Evolutionary conservation across 495 filamentous ascomycete genomes (phyloP).

Genomic region (Aspergillus sparsus): DNA sequence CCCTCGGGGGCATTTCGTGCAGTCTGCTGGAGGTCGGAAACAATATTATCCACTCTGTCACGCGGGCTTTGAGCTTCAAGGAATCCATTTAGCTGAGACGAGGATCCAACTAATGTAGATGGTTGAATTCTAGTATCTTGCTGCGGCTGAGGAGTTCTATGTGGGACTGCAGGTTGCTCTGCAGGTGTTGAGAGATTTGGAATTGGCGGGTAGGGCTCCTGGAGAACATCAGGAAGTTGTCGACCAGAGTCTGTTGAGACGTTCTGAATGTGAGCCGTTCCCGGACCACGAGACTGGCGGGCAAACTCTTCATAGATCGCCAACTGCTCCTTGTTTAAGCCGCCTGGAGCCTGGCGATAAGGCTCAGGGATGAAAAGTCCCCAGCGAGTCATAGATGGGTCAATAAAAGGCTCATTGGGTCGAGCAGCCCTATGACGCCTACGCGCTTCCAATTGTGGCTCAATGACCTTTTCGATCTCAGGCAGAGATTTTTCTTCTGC

Average conservation of each 20-base stretch:
- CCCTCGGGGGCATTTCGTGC: conserved; percentile 67
- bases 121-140: conserved; percentile 54
- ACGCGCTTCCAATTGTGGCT: conserved; percentile 69
- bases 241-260: conserved; percentile 61
- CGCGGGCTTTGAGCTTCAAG: conserved; percentile 62
- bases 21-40: conserved; percentile 68
- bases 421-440: conserved; percentile 68
- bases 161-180: conserved; percentile 73
- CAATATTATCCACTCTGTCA: conserved; percentile 66
- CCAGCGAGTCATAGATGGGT: conserved; percentile 78
- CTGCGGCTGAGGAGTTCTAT: conserved; percentile 67
- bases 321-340: conserved; percentile 88
- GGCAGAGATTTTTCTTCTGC: conserved; percentile 89
- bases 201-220: conserved; percentile 77
- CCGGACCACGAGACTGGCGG: conserved; percentile 66
- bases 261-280: conserved; percentile 53
- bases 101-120: conserved; percentile 44
- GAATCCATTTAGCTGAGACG: conserved; percentile 64
- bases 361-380: conserved; percentile 86
- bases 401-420: conserved; percentile 79
- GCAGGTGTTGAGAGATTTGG: conserved; percentile 77
- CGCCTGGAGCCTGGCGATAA: conserved; percentile 75
- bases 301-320: conserved; percentile 96
- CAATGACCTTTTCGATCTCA: conserved; percentile 91
- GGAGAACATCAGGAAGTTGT: conserved; percentile 71